phyloP scores from a whole-genome alignment of 2,329 filamentous ascomycete species.

The Fusarium sp. region DNA sequence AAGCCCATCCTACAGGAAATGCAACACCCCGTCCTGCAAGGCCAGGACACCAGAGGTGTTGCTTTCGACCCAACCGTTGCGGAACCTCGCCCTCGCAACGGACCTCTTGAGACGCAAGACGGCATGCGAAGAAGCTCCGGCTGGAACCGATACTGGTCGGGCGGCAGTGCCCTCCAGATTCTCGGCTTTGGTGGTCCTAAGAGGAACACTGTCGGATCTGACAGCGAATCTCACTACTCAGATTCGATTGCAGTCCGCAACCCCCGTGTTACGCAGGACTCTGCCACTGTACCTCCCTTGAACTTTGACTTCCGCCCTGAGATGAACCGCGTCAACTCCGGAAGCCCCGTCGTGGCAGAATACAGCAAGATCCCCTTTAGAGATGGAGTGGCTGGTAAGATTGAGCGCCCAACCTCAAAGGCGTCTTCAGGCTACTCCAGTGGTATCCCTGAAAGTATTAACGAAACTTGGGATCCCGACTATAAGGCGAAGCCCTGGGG shows the following conservation, averaged over 20 bases:
- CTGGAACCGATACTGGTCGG: slow-evolving; percentile 84
- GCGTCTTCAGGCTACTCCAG: slow-evolving; percentile 70
- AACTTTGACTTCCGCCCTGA: slow-evolving; percentile 72
- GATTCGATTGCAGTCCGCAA: slow-evolving; percentile 41
- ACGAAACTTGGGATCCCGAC: slow-evolving; percentile 66
- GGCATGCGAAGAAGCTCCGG: slow-evolving; percentile 73
- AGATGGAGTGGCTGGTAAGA: slow-evolving; percentile 70
- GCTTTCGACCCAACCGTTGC: slow-evolving; percentile 51
- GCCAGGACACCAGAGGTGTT: slow-evolving; percentile 57
- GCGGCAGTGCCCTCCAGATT: slow-evolving; percentile 75
- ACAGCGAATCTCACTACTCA: slow-evolving; percentile 69
- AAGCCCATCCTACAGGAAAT: slow-evolving; percentile 67
- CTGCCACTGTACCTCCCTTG: slow-evolving; percentile 77
- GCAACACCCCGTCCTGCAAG: slow-evolving; percentile 47
- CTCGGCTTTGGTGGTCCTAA: slow-evolving; percentile 67
- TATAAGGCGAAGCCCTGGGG: slow-evolving; percentile 61
- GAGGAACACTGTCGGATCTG: slow-evolving; percentile 65
- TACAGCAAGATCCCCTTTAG: slow-evolving; percentile 64
- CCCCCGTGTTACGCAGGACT: slow-evolving; percentile 69
- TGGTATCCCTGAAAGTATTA: slow-evolving; percentile 73
- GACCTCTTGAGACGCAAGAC: slow-evolving; percentile 53
- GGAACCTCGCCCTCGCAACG: slow-evolving; percentile 52
- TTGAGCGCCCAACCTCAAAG: slow-evolving; percentile 67
- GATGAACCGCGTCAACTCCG: slow-evolving; percentile 74
- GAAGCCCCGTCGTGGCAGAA: slow-evolving; percentile 76